A percentile compares a stretch with the other conserved stretches of the same genome.
These are phyloP conservation scores for Trichoderma erinaceum DNA, from an alignment of 495 filamentous ascomycete genomes.

Conservation along the genomic window DNA sequence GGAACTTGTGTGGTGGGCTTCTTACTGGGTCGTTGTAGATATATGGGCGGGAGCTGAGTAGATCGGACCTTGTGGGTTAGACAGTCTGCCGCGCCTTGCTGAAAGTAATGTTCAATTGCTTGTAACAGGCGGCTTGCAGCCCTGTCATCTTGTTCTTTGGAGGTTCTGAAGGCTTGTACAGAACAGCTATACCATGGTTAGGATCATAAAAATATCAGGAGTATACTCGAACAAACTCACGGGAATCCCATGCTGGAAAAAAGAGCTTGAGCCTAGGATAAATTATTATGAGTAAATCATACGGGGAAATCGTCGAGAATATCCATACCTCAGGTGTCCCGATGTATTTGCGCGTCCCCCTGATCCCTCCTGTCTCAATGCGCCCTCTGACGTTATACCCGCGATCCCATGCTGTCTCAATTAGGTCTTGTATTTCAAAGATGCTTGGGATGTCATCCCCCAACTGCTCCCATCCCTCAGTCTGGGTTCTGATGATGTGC, in stretches of 20 bases:
- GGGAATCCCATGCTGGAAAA: conserved; percentile 62
- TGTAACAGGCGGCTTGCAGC: conserved; percentile 45
- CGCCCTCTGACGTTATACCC: conserved; percentile 72
- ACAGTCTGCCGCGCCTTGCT: conserved; percentile 35
- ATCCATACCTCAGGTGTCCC: conserved; percentile 77
- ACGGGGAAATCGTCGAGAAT: background rate
- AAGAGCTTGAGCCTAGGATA: conserved; percentile 67
- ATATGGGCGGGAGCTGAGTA: conserved; percentile 74
- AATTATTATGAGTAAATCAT: background rate
- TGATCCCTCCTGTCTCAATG: conserved; percentile 80
- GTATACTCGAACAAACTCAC: conserved; percentile 34
- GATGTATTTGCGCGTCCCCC: conserved; percentile 88
- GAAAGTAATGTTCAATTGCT: conserved; percentile 70
- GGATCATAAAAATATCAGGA: background rate
- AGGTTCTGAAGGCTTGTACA: conserved; percentile 32
- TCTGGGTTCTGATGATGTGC: conserved; percentile 57
- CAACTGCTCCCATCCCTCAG: conserved; percentile 55
- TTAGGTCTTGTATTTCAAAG: conserved; percentile 77
- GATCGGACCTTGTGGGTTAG: conserved; percentile 49
- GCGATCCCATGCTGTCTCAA: conserved; percentile 84
- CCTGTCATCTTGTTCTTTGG: background rate
- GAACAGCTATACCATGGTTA: conserved; percentile 27
- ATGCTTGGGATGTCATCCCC: conserved; percentile 64
- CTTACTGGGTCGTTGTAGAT: conserved; percentile 78
- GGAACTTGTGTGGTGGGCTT: background rate